These are phyloP conservation scores for Boehmeria nivea DNA, from an alignment of 306 rosid species.

Conservation along the genomic window DNA sequence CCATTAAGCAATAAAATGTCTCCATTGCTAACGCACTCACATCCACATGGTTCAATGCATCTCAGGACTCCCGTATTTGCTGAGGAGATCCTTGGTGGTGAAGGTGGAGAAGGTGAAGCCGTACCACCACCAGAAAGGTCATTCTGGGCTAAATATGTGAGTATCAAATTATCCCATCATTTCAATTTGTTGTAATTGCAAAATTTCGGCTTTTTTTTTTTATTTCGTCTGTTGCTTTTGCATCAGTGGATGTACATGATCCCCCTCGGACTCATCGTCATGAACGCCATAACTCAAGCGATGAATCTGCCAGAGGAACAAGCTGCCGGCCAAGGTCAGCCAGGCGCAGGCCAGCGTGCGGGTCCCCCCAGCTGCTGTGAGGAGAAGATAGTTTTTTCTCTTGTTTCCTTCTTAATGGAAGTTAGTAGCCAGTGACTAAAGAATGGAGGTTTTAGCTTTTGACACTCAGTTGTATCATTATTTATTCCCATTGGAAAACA, in stretches of 20 bases:
- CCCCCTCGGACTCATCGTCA: slow-evolving; percentile 88
- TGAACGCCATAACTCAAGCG: slow-evolving; percentile 95
- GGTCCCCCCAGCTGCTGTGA: slow-evolving; percentile 58
- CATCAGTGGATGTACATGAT: slow-evolving; percentile 94
- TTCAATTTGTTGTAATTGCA: background rate
- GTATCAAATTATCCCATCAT: slow-evolving; percentile 22
- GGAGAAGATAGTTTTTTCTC: slow-evolving; percentile 49
- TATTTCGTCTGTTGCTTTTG: too few species aligned
- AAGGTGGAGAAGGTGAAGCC: slow-evolving; percentile 65
- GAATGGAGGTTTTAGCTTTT: slow-evolving; percentile 16
- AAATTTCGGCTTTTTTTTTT: too few species aligned
- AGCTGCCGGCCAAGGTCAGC: slow-evolving; percentile 55
- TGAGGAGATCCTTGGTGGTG: slow-evolving; percentile 71
- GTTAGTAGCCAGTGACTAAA: too few species aligned
- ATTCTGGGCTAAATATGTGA: slow-evolving; percentile 97
- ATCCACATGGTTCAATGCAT: slow-evolving; percentile 13
- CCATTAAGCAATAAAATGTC: too few species aligned
- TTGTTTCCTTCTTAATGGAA: background rate
- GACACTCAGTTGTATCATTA: slow-evolving; percentile 17
- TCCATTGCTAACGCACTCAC: background rate
- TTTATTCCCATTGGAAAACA: slow-evolving; percentile 14
- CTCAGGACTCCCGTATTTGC: slow-evolving; percentile 74
- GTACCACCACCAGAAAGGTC: slow-evolving; percentile 67
- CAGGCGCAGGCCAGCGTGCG: slow-evolving; percentile 56
- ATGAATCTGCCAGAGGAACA: slow-evolving; percentile 91